Base-by-base conservation (phyloP, 495 filamentous ascomycete species). In the Cercophora scortea region DNA sequence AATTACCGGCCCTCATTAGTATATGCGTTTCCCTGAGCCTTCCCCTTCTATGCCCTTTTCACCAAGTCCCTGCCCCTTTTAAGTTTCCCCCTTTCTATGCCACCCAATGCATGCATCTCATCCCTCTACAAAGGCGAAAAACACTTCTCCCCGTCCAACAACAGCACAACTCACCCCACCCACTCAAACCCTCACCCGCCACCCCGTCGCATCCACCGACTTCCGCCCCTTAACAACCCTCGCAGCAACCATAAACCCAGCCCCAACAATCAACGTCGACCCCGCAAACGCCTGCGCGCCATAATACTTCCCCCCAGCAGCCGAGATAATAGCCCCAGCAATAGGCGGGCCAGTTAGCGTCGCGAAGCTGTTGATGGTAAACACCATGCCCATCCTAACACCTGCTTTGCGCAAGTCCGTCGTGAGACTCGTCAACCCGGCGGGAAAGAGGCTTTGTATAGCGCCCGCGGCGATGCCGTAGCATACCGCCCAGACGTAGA, bases 371-470 rank as follows among this genome's bases (percentile, higher is more conserved):
- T 85, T 77, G 40, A 90, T 80, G n/a, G 79, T 83, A 52, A 93
- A 85, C 25, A 84, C 77, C 86, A 93, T 90, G 6, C 88, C 90
- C 75, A 89, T 84, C 12, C 87, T 74, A 48, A 82, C 79, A 0
- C 89, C 86, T 17, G 77, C 73, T 64, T 87, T 89, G 32, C 77
- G 75, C 59, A 84, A 53, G 58, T 93, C 84, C 2, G 54, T 86
- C 54, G 54, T 81, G 74, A 62, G 75, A 68, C 32, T 83, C 72
- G 66, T 83, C 79, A 61, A 82, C 38, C 42, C 81, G 63, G 74
- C 86, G 65, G 67, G 90, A 53, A 81, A 83, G 44, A 88, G 66
- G 7, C 79, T 80, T 69, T 90, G 86, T 48, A 94, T 80, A 1
- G 79, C 82, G 0, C 82, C 83, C 0, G 76, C 82, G 9, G 72